Base-by-base conservation (phyloP, 1,139 yeast genomes). In the Yamadazyma kanchanaburiensis region DNA sequence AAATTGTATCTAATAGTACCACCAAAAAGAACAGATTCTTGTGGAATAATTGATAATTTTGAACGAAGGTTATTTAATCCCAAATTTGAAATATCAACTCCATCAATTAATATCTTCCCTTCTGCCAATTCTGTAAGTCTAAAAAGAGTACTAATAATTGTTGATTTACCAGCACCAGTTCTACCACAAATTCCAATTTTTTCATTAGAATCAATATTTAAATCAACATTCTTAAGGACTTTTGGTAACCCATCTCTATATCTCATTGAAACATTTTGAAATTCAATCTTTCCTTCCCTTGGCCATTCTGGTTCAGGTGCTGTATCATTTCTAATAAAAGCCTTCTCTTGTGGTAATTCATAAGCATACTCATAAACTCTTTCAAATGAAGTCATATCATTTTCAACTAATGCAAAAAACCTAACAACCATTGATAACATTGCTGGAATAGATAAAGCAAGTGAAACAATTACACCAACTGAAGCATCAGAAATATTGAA, bases 311-410 rank as follows among this genome's bases (percentile, higher is more conserved):
- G 65, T 6, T 68, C 64, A 5, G 94, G 91, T 4, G 68, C 55
- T 3, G 64, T 61, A 27, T 72, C 84, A 1, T 72, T 62, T 31
- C 69, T 74, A 24, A 53, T 58, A 50, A 74, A 48, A 20, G 63
- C 48, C n/a, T n/a, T n/a, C 40, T 66, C 73, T 34, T 57, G 58
- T 4, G 67, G 70, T 32, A 66, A 47, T 22, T 53, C 40, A 32
- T 44, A 65, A 0, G 89, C 91, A 55, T 85, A 85, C 34, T 79
- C 72, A 38, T 76, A 70, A 31, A 87, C 56, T 51, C 96, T 72
- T 58, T 87, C 95, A 10, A 80, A 89, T 6, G 94, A 77, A 48
- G 83, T 84, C 86, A 86, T 74, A 48, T 81, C 82, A 55, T 82
- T 85, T 51, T 86, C 95, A 19, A 82, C 74, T 47, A 78, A 80